Evolutionary conservation across 1,139 yeast genomes (phyloP).

Genomic region (Suzukiozyma palmioleophila): DNA sequence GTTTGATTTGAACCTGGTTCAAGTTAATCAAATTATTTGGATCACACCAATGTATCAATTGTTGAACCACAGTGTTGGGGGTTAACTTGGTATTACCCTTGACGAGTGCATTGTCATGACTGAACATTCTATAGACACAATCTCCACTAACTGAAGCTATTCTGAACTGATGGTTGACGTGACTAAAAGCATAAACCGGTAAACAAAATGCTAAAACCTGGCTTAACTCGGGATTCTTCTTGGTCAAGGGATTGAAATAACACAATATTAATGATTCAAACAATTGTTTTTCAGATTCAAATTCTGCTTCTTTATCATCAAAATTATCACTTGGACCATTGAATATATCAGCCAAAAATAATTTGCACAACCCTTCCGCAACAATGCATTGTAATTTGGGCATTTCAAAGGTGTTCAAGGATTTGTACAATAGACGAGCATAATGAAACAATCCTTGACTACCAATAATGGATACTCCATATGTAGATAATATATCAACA

Average conservation of each 20-base stretch:
- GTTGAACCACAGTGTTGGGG: conserved; percentile 66
- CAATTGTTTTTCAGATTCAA: conserved; percentile 36
- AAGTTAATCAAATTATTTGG: conserved; percentile 63
- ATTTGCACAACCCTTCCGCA: conserved; percentile 84
- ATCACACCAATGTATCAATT: conserved; percentile 82
- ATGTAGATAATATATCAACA: conserved; percentile 73
- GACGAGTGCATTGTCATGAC: conserved; percentile 20
- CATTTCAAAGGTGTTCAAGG: conserved; percentile 52
- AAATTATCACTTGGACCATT: conserved; percentile 11
- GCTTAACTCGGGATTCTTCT: conserved; percentile 60
- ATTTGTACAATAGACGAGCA: conserved; percentile 67
- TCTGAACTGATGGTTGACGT: conserved; percentile 64
- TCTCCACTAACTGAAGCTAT: conserved; percentile 65
- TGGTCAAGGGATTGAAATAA: conserved; percentile 68
- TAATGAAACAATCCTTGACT: conserved; percentile 57
- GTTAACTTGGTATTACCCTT: conserved; percentile 30
- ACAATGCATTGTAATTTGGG: conserved; percentile 74
- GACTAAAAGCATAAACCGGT: conserved; percentile 87
- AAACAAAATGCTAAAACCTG: conserved; percentile 86
- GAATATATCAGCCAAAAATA: conserved; percentile 73
- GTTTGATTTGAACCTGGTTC: conserved; percentile 32
- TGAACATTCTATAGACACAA: conserved; percentile 55
- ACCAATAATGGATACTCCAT: conserved; percentile 67
- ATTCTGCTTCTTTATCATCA: conserved; percentile 14
- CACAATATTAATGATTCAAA: conserved; percentile 68